Conservation (phyloP, 169 alveolate genomes). For the Theileria sp. region DNA sequence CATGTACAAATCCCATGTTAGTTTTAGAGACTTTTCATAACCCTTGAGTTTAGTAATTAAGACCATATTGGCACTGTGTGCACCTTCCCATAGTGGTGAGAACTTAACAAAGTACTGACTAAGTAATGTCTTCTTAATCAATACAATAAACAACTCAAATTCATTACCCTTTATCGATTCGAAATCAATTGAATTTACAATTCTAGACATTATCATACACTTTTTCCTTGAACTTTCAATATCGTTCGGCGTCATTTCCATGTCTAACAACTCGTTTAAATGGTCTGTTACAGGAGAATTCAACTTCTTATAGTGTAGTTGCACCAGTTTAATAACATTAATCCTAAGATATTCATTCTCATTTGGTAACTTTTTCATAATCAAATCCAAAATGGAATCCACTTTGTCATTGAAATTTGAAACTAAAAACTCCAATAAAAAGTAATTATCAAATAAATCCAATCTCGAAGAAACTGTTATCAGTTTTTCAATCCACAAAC, state of each 20-base stretch:
- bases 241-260: conserved; percentile 27
- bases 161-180: not conserved
- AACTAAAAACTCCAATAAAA: conserved; percentile 5
- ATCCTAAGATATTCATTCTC: not conserved
- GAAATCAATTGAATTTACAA: conserved; percentile 20
- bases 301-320: not conserved
- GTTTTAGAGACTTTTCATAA: not conserved
- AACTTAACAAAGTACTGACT: conserved; percentile 53
- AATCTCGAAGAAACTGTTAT: not conserved
- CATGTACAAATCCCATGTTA: conserved; percentile 4
- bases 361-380: conserved; percentile 1
- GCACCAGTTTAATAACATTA: conserved; percentile 8
- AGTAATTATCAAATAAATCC: conserved; percentile 1
- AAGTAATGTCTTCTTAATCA: conserved; percentile 21
- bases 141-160: not conserved
- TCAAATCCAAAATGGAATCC: not conserved
- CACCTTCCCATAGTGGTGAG: conserved; percentile 56
- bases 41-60: conserved; percentile 15
- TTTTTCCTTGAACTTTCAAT: conserved; percentile 43
- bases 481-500: not conserved
- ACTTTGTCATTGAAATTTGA: not conserved
- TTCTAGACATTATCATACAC: conserved; percentile 31
- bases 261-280: conserved; percentile 25
- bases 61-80: conserved; percentile 2
- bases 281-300: not conserved